Evolutionary conservation across 371 early-diverging fungal species (phyloP), one percentile per base, ranked within the genome.

Genomic region (Mucor velutinosus): DNA sequence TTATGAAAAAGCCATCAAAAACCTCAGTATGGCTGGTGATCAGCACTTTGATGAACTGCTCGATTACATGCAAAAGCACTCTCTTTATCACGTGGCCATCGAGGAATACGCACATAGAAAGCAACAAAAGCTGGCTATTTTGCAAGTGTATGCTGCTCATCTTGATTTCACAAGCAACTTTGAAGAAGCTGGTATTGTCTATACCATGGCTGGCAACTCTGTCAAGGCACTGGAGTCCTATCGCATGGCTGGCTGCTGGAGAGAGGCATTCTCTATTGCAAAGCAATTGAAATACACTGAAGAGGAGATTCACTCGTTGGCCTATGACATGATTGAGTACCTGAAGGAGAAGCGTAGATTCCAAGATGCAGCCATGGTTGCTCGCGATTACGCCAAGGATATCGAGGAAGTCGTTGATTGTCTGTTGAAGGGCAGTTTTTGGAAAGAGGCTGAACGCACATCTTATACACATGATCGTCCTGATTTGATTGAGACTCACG

Each of bases 161-260:
- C 76, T 93, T 61, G 76, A 79, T 21, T 66, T 74, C 11, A 82
- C 71, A 30, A 84, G 79, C 23, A 81, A 86, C 15, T 89, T 87
- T 76, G 86, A 76, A 33, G 93, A 95, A 60, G 93, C 94, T 1
- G 97, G 89, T 8, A 81, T 86, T 49, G 83, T 90, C 17, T 96
- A 87, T 67, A 71, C 86, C 27, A 76, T 93, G 84, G 92, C 90
- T 8, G 86, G 85, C 11, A 81, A 87, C 17, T 66, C 73, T 45
- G 64, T 74, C 0, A 78, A 87, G 72, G 95, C 96, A 0, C 64
- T 94, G 27, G 86, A 87, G n/a, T 76, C 90, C 4, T 95, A 92
- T 71, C 77, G 79, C 30, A 76, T 82, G 57, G 90, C 90, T 4
- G 80, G 82, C 8, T 71, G 80, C 27, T 94, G 94, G 94, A 85